Evolutionary conservation across 129 eudicot species (phyloP), one percentile per base, ranked within the genome.

Genomic region (Lonicera japonica): DNA sequence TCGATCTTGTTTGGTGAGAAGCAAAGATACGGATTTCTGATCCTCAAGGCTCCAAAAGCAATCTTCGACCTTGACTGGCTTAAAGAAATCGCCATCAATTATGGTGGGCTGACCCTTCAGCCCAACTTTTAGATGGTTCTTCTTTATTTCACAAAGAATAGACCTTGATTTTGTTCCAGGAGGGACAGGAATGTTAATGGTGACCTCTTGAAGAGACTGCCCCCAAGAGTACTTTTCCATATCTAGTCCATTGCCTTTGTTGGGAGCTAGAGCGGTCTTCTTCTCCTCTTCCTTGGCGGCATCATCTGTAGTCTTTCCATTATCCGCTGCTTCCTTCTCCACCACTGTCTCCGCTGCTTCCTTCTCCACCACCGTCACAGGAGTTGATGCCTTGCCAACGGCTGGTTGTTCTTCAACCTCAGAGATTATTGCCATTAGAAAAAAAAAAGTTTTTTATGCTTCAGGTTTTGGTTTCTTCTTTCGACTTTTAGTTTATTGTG

Each of bases 11-110:
- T 91, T 91, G n/a, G 97, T 91, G 5, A 91, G 65, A 56, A 91
- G 83, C 21, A 91, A 47, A 9, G 90, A 69, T 61, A 91, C 23
- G 1, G 88, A 64, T 57, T 84, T 87, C 48, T 87, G 87, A 70
- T 91, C 97, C 97, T 91, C 97, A 61, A 91, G 63, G 75, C 94
- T 87, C 97, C 97, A 91, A 40, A 84, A 91, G 69, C 94, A 69
- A 66, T 83, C 97, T 56, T 86, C 97, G 21, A 80, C 90, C 77
- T 90, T 90, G n/a, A 90, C 74, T 64, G 95, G 38, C 65, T 87
- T 78, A 71, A 62, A 84, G 18, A 91, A 80, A 56, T 91, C 97
- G 14, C 97, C 97, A 34, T 84, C 88, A 60, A 87, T 72, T 8
- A 87, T 70, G 0, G 97, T 95, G 69, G 94, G 86, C 75, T 87